Conservation (phyloP, 2,329 filamentous ascomycete species). For the Chrysosphaeria jannelii region DNA sequence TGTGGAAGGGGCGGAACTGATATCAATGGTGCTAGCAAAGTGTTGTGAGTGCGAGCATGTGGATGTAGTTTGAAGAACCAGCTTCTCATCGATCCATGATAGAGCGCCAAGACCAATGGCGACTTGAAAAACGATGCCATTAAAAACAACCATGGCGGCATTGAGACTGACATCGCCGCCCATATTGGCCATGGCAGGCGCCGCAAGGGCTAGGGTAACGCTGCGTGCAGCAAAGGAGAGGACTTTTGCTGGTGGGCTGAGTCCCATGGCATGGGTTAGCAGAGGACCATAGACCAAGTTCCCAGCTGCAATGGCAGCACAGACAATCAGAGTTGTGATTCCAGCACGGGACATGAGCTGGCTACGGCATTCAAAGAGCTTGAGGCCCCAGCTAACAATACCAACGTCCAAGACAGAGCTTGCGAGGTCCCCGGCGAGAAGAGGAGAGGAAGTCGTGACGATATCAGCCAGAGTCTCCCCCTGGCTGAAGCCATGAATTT, state of each 20-base stretch:
- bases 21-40: neutral
- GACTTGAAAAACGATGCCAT: constrained; percentile 14
- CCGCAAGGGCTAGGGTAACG: constrained; percentile 18
- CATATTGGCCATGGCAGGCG: constrained; percentile 15
- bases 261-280: constrained; percentile 10
- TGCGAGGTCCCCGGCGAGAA: constrained; percentile 18
- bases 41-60: too few relatives aligned
- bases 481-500: constrained; percentile 7
- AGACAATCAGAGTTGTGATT: constrained; percentile 10
- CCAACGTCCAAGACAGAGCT: constrained; percentile 18
- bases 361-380: constrained; percentile 18
- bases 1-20: neutral
- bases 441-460: constrained; percentile 2
- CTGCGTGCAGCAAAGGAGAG: constrained; percentile 19
- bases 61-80: too few relatives aligned
- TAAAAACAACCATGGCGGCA: constrained; percentile 19
- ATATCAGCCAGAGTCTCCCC: constrained; percentile 8
- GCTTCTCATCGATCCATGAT: constrained; percentile 3
- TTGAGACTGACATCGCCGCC: constrained; percentile 16
- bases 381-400: constrained; percentile 21
- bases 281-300: constrained; percentile 15
- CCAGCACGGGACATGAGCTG: constrained; percentile 16
- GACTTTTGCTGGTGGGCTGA: constrained; percentile 8
- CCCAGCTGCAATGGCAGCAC: constrained; percentile 10
- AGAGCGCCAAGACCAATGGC: constrained; percentile 8